These are phyloP conservation scores for Cladobotryum mycophilum DNA, from an alignment of 2,329 filamentous ascomycete species.

Conservation along the genomic window DNA sequence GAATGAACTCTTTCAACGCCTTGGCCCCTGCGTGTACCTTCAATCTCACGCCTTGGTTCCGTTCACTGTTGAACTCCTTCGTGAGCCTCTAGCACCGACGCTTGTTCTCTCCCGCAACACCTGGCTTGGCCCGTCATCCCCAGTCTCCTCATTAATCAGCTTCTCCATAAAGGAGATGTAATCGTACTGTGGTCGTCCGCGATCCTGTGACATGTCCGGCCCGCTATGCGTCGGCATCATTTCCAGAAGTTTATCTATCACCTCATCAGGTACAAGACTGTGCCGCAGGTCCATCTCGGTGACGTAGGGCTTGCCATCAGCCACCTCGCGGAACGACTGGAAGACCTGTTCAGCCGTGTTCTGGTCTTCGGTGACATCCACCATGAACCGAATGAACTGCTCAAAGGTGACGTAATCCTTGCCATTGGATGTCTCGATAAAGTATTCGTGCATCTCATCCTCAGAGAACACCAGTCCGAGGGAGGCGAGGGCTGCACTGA, in stretches of 20 bases:
- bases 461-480: slow-evolving; percentile 94
- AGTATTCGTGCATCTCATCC: slow-evolving; percentile 96
- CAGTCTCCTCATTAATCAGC: slow-evolving; percentile 49
- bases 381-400: slow-evolving; percentile 99
- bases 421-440: slow-evolving; percentile 76
- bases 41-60: slow-evolving; percentile 17
- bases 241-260: slow-evolving; percentile 85
- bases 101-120: slow-evolving; percentile 31
- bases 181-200: slow-evolving; percentile 82
- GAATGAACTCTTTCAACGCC: not conserved
- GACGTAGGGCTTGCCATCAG: slow-evolving; percentile 97
- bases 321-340: slow-evolving; percentile 94
- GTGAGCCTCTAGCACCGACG: slow-evolving; percentile 26
- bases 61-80: slow-evolving; percentile 29
- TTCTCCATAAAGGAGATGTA: slow-evolving; percentile 97
- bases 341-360: slow-evolving; percentile 98
- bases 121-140: slow-evolving; percentile 21
- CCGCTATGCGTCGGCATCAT: slow-evolving; percentile 82
- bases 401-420: slow-evolving; percentile 85
- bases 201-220: slow-evolving; percentile 78
- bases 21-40: not conserved
- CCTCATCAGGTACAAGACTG: slow-evolving; percentile 90
- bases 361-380: slow-evolving; percentile 96
- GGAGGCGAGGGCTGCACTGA: slow-evolving; percentile 91
- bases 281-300: slow-evolving; percentile 96